Conservation (phyloP, 2,329 filamentous ascomycete genomes). For the Colletotrichum gigasporum region DNA sequence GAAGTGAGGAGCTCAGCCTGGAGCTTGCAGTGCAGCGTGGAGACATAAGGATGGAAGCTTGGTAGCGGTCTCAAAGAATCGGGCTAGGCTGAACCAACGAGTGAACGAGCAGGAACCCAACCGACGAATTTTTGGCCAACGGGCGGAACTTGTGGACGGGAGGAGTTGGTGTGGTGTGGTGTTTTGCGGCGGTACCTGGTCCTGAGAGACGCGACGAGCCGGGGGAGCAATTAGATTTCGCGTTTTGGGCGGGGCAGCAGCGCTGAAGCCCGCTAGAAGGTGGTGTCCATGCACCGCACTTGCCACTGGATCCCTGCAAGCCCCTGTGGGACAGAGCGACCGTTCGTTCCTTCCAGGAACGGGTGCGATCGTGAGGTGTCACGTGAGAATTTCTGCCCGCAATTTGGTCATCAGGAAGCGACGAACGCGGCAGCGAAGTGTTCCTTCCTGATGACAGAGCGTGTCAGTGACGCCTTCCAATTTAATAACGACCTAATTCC, state of each 20-base stretch:
- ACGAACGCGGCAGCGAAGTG: too few species aligned
- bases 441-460: too few species aligned
- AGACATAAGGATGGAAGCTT: too few species aligned
- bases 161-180: background rate
- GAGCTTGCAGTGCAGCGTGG: too few species aligned
- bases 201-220: background rate
- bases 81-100: too few species aligned
- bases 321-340: background rate
- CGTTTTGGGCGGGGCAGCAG: slow-evolving; percentile 4
- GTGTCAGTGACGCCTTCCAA: too few species aligned
- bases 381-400: background rate
- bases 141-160: too few species aligned
- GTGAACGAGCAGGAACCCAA: background rate
- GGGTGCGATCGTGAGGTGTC: background rate
- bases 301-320: background rate
- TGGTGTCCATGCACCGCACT: background rate
- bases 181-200: background rate
- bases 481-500: too few species aligned
- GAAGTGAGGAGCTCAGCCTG: too few species aligned
- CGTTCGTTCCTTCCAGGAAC: background rate
- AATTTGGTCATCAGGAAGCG: too few species aligned
- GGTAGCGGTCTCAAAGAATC: background rate
- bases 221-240: slow-evolving; percentile 21
- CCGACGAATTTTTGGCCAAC: background rate
- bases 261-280: background rate